Conservation (phyloP, 2,329 filamentous ascomycete genomes). For the Rutstroemia sp. region DNA sequence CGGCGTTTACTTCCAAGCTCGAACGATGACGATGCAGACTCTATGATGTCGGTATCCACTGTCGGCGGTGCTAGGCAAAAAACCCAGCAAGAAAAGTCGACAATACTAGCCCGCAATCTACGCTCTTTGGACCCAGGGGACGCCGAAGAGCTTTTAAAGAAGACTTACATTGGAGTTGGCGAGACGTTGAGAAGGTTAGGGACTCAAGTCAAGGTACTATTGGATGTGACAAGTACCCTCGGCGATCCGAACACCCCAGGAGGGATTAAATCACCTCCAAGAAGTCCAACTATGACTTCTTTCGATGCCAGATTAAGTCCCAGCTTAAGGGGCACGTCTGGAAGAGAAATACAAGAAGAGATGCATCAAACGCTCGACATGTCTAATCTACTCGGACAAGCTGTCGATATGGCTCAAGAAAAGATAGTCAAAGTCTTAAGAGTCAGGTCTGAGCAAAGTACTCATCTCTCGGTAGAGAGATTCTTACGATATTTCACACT, state of each 20-base stretch:
- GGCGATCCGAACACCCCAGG: constrained; percentile 17
- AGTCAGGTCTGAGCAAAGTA: constrained; percentile 68
- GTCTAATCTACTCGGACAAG: constrained; percentile 69
- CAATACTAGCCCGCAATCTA: constrained; percentile 79
- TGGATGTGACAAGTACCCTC: constrained; percentile 77
- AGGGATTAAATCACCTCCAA: constrained; percentile 26
- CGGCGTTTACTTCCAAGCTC: constrained; percentile 82
- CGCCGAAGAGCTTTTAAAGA: constrained; percentile 73
- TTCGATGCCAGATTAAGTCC: constrained; percentile 21
- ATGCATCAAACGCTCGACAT: constrained; percentile 71
- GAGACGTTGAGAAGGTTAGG: constrained; percentile 80
- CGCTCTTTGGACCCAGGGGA: constrained; percentile 76
- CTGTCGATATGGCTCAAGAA: constrained; percentile 74
- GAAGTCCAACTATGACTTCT: constrained; percentile 26
- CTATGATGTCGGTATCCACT: constrained; percentile 79
- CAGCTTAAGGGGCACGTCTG: constrained; percentile 12
- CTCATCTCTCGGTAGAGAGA: constrained; percentile 56
- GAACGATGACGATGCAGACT: constrained; percentile 88
- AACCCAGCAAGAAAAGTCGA: constrained; percentile 82
- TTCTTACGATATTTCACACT: constrained; percentile 79
- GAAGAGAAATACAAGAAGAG: constrained; percentile 55
- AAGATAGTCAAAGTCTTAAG: constrained; percentile 69
- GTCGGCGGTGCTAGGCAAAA: constrained; percentile 58
- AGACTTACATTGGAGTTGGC: constrained; percentile 79
- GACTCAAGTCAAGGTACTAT: constrained; percentile 87